Conservation (phyloP, 208 protist genomes). For the Willaertia magna region DNA sequence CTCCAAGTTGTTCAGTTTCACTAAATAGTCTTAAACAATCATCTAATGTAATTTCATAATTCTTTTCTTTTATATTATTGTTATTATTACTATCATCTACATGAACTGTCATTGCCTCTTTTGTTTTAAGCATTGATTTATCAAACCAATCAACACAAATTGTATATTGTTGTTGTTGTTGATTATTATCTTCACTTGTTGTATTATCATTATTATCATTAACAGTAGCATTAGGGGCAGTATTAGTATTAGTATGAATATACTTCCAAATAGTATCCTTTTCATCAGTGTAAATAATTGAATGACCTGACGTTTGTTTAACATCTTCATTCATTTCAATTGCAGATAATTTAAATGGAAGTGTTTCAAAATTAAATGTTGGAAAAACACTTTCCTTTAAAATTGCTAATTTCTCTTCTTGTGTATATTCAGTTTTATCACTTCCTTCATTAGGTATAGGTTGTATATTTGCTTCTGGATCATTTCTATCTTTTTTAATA, state of each 20-base stretch:
- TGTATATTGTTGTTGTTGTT: background rate
- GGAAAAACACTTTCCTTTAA: background rate
- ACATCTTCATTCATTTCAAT: background rate
- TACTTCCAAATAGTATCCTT: background rate
- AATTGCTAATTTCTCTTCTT: background rate
- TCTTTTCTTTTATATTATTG: background rate
- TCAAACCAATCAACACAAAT: background rate
- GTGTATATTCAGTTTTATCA: background rate
- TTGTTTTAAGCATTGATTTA: background rate
- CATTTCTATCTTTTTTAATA: background rate
- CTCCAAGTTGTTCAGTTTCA: constrained; percentile 28
- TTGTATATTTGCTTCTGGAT: background rate
- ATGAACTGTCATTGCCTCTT: background rate
- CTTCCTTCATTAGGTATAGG: background rate
- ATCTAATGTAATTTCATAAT: background rate
- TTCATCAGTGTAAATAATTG: background rate
- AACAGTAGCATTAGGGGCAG: too few relatives aligned
- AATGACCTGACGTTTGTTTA: background rate
- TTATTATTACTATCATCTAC: background rate
- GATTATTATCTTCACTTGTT: too few relatives aligned
- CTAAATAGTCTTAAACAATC: constrained; percentile 37
- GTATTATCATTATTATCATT: too few relatives aligned
- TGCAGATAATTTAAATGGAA: background rate
- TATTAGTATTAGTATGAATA: too few relatives aligned
- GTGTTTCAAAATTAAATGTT: background rate